Conservation (phyloP, 2,329 filamentous ascomycete species). For the Phialemoniopsis sp. region DNA sequence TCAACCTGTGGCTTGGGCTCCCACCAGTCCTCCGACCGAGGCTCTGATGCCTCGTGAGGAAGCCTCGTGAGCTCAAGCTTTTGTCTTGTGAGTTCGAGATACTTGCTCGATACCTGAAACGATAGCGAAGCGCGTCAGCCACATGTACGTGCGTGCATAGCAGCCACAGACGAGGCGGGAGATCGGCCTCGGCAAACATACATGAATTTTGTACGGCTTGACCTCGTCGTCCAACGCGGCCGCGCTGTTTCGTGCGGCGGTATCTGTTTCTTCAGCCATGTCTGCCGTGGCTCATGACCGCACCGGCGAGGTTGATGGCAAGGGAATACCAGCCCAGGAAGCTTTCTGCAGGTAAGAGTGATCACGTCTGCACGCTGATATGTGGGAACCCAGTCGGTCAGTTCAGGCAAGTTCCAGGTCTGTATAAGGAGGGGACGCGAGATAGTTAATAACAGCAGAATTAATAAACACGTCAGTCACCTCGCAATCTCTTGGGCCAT, state of each 20-base stretch:
- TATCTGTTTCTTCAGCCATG: slow-evolving; percentile 12
- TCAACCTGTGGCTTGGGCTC: slow-evolving; percentile 60
- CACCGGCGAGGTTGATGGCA: too few relatives aligned
- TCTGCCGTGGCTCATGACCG: slow-evolving; percentile 13
- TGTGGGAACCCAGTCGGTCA: too few relatives aligned
- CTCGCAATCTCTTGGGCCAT: not conserved
- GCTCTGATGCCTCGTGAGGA: slow-evolving; percentile 51
- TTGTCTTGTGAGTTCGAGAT: slow-evolving; percentile 61
- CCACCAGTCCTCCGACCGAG: slow-evolving; percentile 48
- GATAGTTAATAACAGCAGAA: too few relatives aligned
- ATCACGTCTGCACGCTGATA: too few relatives aligned
- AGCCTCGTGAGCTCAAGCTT: slow-evolving; percentile 65
- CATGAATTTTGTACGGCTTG: slow-evolving; percentile 53
- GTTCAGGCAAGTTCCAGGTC: too few relatives aligned
- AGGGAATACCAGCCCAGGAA: too few relatives aligned
- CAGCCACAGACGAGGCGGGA: not conserved
- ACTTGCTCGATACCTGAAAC: slow-evolving; percentile 58
- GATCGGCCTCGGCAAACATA: slow-evolving; percentile 26
- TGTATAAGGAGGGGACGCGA: too few relatives aligned
- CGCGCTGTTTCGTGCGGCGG: slow-evolving; percentile 1
- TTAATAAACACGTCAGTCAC: slow-evolving; percentile 1
- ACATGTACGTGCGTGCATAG: too few relatives aligned
- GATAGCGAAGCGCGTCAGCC: slow-evolving; percentile 17
- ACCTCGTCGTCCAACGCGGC: slow-evolving; percentile 35
- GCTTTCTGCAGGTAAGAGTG: too few relatives aligned